Evolutionary conservation across 2,329 filamentous ascomycete species (phyloP).

Genomic region (Penicillium sp.): DNA sequence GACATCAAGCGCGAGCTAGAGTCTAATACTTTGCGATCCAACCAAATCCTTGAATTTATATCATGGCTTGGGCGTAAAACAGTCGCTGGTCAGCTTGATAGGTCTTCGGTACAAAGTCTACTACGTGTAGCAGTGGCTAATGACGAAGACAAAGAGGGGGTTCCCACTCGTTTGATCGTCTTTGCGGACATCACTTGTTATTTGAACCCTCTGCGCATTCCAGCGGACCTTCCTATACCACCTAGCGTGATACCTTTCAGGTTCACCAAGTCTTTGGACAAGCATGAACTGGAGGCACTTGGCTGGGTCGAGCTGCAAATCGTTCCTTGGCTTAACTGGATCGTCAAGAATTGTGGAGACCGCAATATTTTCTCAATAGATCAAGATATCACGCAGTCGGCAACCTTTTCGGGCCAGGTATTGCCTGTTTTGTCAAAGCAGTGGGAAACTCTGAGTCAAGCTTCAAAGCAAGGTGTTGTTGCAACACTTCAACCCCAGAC

Average conservation of each 20-base stretch:
- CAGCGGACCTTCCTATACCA: constrained; percentile 75
- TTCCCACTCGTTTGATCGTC: constrained; percentile 69
- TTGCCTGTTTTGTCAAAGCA: constrained; percentile 80
- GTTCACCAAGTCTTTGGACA: constrained; percentile 69
- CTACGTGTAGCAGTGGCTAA: constrained; percentile 67
- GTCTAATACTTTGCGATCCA: constrained; percentile 72
- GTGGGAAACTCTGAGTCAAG: constrained; percentile 74
- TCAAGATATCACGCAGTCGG: constrained; percentile 67
- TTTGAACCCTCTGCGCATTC: constrained; percentile 73
- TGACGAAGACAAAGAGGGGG: constrained; percentile 56
- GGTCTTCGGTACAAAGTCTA: constrained; percentile 63
- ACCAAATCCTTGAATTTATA: constrained; percentile 78
- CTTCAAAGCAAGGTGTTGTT: constrained; percentile 64
- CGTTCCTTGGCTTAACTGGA: constrained; percentile 77
- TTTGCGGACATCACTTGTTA: constrained; percentile 73
- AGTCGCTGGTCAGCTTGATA: constrained; percentile 68
- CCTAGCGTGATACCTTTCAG: constrained; percentile 77
- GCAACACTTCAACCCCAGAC: constrained; percentile 64
- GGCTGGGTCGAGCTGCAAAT: constrained; percentile 85
- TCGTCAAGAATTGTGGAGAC: constrained; percentile 65
- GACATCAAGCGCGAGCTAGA: constrained; percentile 85
- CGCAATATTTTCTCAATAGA: constrained; percentile 56
- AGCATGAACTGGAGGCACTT: constrained; percentile 69
- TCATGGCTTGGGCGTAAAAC: constrained; percentile 77
- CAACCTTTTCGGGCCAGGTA: constrained; percentile 73